Evolutionary conservation across 2,329 filamentous ascomycete species (phyloP), one percentile per base, ranked within the genome.

Genomic region (Fusarium veterinarium): DNA sequence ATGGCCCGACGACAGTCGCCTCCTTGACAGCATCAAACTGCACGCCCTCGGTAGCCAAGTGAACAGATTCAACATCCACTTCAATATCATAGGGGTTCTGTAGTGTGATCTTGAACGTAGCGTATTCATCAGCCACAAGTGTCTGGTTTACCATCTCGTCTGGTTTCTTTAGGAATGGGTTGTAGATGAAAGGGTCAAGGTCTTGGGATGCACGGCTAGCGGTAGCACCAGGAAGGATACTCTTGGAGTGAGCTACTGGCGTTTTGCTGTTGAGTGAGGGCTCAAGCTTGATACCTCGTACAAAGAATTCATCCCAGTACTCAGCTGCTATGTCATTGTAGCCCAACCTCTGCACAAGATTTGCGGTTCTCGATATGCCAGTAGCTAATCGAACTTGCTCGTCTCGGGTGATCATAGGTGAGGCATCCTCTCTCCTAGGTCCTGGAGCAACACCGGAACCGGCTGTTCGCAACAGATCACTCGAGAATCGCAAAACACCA

Each of bases 61-160:
- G 88, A 48, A 99, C 87, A 59, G 90, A 92, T 79, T 98, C 95
- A 38, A 99, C 91, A 60, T 97, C 94, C 8, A 99, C 84, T 69
- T 98, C 94, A 72, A 98, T 92, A 67, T 98, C 95, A 75, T 95
- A 98, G 0, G 95, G 94, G 76, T 99, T 99, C 79, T 98, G 96
- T 23, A 99, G 85, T 4, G 93, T 95, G 35, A 98, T 88, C 74
- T 89, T 89, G 81, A 98, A 97, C 8, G 88, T 90, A 5, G 93
- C 91, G 64, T 89, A 83, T 80, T 98, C 95, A 20, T 91, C 91
- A 8, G 93, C 91, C 25, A 98, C 93, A 35, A 98, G 85, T 2
- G 94, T 88, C 65, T 95, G 91, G 17, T 88, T 84, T 4, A 86
- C 85, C 30, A 87, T 87, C 57, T 91, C 87, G 45, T 90, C 87